Evolutionary conservation across 768 basidiomycete genomes (phyloP), one percentile per base, ranked within the genome.

Genomic region (Sarcodon aspratus): DNA sequence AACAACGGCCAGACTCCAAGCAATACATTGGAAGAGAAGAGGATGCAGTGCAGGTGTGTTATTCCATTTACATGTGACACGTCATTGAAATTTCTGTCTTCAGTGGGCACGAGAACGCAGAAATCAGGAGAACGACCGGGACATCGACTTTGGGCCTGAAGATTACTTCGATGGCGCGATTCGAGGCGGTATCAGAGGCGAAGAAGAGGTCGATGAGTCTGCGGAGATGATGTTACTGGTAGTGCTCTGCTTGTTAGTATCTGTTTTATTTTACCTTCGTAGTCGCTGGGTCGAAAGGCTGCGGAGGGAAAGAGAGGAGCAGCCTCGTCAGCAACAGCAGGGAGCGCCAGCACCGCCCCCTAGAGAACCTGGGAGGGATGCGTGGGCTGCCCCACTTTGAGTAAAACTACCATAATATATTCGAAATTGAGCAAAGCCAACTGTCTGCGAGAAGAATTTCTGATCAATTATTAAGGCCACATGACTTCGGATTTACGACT

Each of bases 181-280:
- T 54, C 74, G 82, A 18, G 76, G 77, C 11, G 73, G 45, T 13
- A 66, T 74, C 45, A 73, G 79, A 11, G 80, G 78, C 12, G 80
- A 84, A 15, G 78, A 72, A n/a, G 78, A 76, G 1, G 63, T 61
- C 12, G 79, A 89, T 51, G 87, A 90, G 55, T 80, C 89, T 49
- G 68, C 67, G 33, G 92, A 94, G 69, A 94, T 86, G 21, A 74
- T 89, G 67, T 61, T 92, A 36, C 72, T 94, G 38, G 74, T 93
- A 3, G 63, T 78, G 37, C 68, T 95, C 27, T 88, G 86, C 58
- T 65, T 85, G 21, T 67, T 77, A 17, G 82, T 91, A 46, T 85
- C 85, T 35, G 67, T 80, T 38, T 69, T 93, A 55, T 71, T 92
- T 45, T 91, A 88, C 61, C 68, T 89, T 49, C 78, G 90, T 52